Evolutionary conservation across 1,284 basidiomycete species (phyloP), one percentile per base, ranked within the genome.

Genomic region (Sphaerobolus stellatus): DNA sequence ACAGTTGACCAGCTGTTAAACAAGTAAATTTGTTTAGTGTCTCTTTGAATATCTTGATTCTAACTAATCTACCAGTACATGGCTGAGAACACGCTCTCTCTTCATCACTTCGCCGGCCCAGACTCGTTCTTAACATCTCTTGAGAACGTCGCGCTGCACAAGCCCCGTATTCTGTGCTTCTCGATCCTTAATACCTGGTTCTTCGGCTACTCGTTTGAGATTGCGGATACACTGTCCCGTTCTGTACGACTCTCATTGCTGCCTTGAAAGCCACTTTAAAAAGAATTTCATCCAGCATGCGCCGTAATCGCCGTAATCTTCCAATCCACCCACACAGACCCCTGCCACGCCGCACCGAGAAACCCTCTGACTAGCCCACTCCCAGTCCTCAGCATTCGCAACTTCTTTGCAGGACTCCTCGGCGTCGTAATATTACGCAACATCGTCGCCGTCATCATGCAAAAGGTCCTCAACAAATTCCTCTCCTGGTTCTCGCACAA

Each of bases 21-120:
- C n/a, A n/a, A n/a, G n/a, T n/a, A n/a, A n/a, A n/a, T n/a, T n/a
- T n/a, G n/a, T n/a, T n/a, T n/a, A n/a, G n/a, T n/a, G n/a, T n/a
- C n/a, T n/a, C n/a, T n/a, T n/a, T n/a, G n/a, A n/a, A n/a, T n/a
- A n/a, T n/a, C n/a, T n/a, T n/a, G n/a, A n/a, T n/a, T n/a, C n/a
- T n/a, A n/a, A n/a, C n/a, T n/a, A n/a, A n/a, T n/a, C 2, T 56
- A 74, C 2, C 74, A 95, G 78, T 92, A 98, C 73, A 97, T 98
- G 85, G 94, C 84, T 22, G 90, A 93, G 59, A 98, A 98, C 64
- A 81, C 88, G 1, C 81, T 97, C 16, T 91, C 91, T 0, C 82
- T 98, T 27, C 74, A 98, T 30, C 79, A 93, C 66, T 80, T 99
- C n/a, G 85, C 91, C 1, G 84, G 86, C 0, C 62, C 76, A 0